Conservation (phyloP, 148 eudicot species). For the Heliosperma pusillum region DNA sequence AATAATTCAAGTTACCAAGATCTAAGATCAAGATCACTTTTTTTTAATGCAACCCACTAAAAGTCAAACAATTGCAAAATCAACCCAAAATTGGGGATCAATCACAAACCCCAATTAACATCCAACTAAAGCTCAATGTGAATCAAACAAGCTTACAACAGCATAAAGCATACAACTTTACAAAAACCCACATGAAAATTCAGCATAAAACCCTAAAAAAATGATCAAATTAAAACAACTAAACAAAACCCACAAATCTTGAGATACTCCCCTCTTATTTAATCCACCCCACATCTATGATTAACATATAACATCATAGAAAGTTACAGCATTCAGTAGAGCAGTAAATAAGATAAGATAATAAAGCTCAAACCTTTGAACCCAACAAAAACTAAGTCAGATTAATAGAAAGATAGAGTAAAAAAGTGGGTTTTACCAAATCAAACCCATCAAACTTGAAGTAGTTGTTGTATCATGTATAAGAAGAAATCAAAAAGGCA, state of each 20-base stretch:
- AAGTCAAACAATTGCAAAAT: constrained; percentile 30
- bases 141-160: constrained; percentile 9
- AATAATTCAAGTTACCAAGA: constrained; percentile 19
- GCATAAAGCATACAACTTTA: constrained; percentile 2
- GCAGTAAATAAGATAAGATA: not conserved
- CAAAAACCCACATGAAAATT: constrained; percentile 12
- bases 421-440: constrained; percentile 4
- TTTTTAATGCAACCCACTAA: constrained; percentile 3
- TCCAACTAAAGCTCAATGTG: not conserved
- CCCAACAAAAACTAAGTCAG: not conserved
- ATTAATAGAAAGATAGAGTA: not conserved
- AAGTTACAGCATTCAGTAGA: not conserved
- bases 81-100: constrained; percentile 7
- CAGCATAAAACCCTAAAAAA: not conserved
- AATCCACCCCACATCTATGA: not conserved
- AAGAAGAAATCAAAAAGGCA: not conserved
- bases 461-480: not conserved
- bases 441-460: not conserved
- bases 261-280: not conserved
- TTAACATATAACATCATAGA: not conserved
- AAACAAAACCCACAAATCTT: constrained; percentile 13
- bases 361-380: constrained; percentile 2
- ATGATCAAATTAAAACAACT: constrained; percentile 12
- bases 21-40: constrained; percentile 23
- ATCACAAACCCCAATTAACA: constrained; percentile 10